Percentiles rank a stretch among this genome's conserved stretches.
Evolutionary conservation across 352 stramenopile species (phyloP).

Genomic region (Pythium aquatile): DNA sequence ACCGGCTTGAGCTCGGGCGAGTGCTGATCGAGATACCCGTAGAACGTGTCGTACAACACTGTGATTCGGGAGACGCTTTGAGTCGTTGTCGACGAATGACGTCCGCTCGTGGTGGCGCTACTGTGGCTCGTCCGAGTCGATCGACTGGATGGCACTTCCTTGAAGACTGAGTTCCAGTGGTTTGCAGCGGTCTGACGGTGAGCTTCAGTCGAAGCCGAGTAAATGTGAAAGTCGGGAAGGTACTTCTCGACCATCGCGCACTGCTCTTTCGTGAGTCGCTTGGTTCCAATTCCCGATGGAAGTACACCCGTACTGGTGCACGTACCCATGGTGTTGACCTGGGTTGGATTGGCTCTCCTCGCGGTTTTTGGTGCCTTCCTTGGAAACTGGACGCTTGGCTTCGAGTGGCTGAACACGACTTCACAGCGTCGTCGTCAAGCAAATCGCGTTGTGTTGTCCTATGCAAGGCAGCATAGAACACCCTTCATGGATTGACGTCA

Average conservation of each 20-base stretch:
- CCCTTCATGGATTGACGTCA: not conserved
- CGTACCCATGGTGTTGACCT: not conserved
- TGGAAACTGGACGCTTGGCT: not conserved
- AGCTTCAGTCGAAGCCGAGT: constrained; percentile 40
- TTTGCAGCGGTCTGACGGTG: constrained; percentile 36
- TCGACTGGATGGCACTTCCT: constrained; percentile 12
- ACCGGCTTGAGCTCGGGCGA: constrained; percentile 44
- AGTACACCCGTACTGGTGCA: constrained; percentile 5
- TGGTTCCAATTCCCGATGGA: not conserved
- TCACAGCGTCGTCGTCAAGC: not conserved
- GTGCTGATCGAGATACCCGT: constrained; percentile 42
- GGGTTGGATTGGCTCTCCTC: not conserved
- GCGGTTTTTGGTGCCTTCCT: not conserved
- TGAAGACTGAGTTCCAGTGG: constrained; percentile 48
- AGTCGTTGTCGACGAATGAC: constrained; percentile 11
- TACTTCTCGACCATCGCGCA: constrained; percentile 41
- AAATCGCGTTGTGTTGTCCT: no score
- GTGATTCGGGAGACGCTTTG: constrained; percentile 33
- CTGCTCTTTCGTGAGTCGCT: constrained; percentile 22
- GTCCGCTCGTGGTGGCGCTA: not conserved
- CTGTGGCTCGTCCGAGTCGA: not conserved
- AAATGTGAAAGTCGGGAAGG: constrained; percentile 39
- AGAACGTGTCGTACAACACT: constrained; percentile 48
- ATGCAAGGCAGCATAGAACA: not conserved
- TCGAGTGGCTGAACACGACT: not conserved